A percentile compares a stretch with the other conserved stretches of the same genome.
These are phyloP conservation scores for Exophiala xenobiotica DNA, from an alignment of 2,329 filamentous ascomycete species.

Conservation along the genomic window DNA sequence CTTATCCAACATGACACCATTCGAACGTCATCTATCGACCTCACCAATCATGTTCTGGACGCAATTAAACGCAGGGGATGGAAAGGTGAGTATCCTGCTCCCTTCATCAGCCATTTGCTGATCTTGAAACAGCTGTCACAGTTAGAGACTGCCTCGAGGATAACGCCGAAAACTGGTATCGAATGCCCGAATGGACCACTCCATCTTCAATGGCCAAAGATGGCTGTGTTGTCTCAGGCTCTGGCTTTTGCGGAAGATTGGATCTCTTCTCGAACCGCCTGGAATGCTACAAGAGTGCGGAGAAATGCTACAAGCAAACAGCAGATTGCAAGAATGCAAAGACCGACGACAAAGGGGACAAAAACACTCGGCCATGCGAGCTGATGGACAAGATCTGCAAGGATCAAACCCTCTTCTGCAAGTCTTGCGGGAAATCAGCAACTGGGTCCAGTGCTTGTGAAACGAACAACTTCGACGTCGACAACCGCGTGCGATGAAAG, in stretches of 20 bases:
- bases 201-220: conserved; percentile 6
- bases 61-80: conserved; percentile 11
- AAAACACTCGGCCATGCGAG: no score
- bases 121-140: conserved; percentile 42
- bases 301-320: conserved; percentile 8
- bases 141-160: conserved; percentile 46
- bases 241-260: conserved; percentile 9
- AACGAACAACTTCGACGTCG: no score
- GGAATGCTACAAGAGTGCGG: conserved; percentile 14
- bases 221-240: conserved; percentile 14
- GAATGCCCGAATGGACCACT: conserved; percentile 25
- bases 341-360: neutral
- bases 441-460: no score
- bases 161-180: conserved; percentile 42
- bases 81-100: conserved; percentile 12
- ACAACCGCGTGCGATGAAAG: no score
- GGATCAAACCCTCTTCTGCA: no score
- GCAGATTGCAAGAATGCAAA: conserved; percentile 4
- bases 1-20: conserved; percentile 27
- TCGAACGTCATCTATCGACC: conserved; percentile 17
- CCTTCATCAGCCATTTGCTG: conserved; percentile 15
- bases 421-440: no score
- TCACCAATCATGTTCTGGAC: conserved; percentile 21
- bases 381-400: conserved; percentile 16
- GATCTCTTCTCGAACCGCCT: conserved; percentile 8